These are phyloP conservation scores for Fremontodendron californicum DNA, from an alignment of 345 rosid genomes.

Conservation along the genomic window DNA sequence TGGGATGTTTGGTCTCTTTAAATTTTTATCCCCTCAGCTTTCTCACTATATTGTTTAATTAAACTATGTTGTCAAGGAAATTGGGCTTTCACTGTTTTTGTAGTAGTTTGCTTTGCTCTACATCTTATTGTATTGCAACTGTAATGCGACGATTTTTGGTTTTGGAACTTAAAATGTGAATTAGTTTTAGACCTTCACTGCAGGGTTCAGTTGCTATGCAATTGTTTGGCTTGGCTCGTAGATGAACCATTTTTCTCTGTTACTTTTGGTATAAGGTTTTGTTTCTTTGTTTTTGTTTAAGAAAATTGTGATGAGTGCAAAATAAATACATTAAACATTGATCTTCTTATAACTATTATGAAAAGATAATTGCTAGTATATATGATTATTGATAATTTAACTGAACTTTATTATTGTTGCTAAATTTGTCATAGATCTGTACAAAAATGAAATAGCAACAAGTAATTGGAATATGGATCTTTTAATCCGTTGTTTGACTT, in stretches of 20 bases:
- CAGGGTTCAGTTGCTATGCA: background rate
- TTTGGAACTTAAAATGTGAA: background rate
- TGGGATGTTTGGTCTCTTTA: background rate
- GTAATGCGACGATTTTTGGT: background rate
- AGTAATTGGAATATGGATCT: background rate
- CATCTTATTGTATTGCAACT: background rate
- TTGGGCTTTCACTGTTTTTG: background rate
- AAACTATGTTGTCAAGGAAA: background rate
- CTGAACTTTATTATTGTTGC: background rate
- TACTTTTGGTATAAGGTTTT: background rate
- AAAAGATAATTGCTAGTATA: background rate
- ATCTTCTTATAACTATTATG: background rate
- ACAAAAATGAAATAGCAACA: background rate
- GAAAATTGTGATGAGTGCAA: background rate
- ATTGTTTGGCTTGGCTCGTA: background rate
- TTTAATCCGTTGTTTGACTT: background rate
- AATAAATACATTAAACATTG: background rate
- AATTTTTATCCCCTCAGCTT: background rate
- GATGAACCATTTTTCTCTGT: background rate
- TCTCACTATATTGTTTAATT: background rate
- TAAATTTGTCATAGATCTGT: background rate
- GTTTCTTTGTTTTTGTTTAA: background rate
- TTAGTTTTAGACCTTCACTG: background rate
- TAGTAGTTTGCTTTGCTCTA: background rate
- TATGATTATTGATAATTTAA: background rate